Evolutionary conservation across 495 filamentous ascomycete species (phyloP).

Genomic region (Rusavskia elegans): DNA sequence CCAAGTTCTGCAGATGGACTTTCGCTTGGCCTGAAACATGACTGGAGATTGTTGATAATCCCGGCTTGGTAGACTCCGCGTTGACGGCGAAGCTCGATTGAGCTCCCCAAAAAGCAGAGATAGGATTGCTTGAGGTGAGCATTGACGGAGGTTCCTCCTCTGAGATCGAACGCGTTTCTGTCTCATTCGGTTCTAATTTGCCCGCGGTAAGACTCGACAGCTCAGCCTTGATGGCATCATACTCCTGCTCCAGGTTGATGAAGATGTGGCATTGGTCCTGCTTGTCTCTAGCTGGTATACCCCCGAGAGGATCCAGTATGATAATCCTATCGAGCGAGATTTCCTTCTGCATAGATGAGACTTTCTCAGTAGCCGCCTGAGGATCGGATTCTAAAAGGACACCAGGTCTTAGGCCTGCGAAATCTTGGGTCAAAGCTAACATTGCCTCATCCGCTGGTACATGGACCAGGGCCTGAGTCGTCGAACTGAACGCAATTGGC

Average conservation of each 20-base stretch:
- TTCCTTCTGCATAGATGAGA: slow-evolving; percentile 30
- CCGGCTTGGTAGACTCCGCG: too few relatives aligned
- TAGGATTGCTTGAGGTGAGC: too few relatives aligned
- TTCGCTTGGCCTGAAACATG: slow-evolving; percentile 3
- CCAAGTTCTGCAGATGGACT: slow-evolving; percentile 57
- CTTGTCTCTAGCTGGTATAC: slow-evolving; percentile 57
- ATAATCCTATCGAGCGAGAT: slow-evolving; percentile 74
- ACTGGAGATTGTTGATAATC: too few relatives aligned
- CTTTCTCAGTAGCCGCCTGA: slow-evolving; percentile 23
- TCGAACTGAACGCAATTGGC: slow-evolving; percentile 48
- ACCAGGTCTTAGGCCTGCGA: slow-evolving; percentile 38
- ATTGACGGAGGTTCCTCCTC: not conserved
- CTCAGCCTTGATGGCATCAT: slow-evolving; percentile 43
- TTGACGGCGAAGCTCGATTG: too few relatives aligned
- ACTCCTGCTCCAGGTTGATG: slow-evolving; percentile 91
- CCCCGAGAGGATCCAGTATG: slow-evolving; percentile 74
- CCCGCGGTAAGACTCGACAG: slow-evolving; percentile 22
- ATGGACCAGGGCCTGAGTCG: slow-evolving; percentile 35
- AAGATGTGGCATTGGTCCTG: slow-evolving; percentile 68
- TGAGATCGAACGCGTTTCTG: too few relatives aligned
- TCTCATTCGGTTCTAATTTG: not conserved
- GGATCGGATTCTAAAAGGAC: slow-evolving; percentile 33
- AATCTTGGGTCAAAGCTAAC: slow-evolving; percentile 53
- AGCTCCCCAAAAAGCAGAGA: too few relatives aligned
- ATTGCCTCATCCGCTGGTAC: slow-evolving; percentile 52